Evolutionary conservation across 108 stramenopile species (phyloP).

Genomic region (Cyclotella distinguenda): DNA sequence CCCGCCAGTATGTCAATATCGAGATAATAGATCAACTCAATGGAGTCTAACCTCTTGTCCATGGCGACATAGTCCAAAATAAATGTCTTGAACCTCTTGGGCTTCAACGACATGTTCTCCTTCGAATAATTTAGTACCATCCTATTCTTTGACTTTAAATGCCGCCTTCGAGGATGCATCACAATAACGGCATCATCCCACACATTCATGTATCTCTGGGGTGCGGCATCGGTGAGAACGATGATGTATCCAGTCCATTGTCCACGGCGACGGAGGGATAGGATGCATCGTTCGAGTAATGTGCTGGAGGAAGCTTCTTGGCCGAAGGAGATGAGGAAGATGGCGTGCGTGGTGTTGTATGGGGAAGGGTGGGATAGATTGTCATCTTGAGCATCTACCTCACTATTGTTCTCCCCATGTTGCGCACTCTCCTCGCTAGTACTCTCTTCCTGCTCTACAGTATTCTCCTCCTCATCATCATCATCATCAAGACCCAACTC

Average conservation of each 20-base stretch:
- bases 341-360: constrained; percentile 22
- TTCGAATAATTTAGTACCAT: constrained; percentile 23
- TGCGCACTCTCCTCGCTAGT: constrained; percentile 2
- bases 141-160: constrained; percentile 38
- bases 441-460: not conserved
- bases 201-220: constrained; percentile 34
- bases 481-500: constrained; percentile 1
- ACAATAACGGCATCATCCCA: constrained; percentile 51
- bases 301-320: constrained; percentile 47
- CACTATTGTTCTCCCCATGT: not conserved
- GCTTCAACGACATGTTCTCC: constrained; percentile 33
- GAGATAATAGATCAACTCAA: constrained; percentile 47
- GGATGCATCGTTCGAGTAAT: constrained; percentile 49
- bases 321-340: constrained; percentile 51
- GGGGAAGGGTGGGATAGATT: not conserved
- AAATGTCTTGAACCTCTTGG: constrained; percentile 55
- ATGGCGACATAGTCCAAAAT: constrained; percentile 49
- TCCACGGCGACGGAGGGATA: constrained; percentile 50
- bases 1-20: constrained; percentile 59
- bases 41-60: constrained; percentile 30
- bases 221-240: constrained; percentile 48
- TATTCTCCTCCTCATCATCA: not conserved
- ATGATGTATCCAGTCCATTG: constrained; percentile 37
- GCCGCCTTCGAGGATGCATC: constrained; percentile 38
- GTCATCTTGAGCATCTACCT: not conserved